These are phyloP conservation scores for Boletus rubroflammeus DNA, from an alignment of 768 basidiomycete genomes.

Conservation along the genomic window DNA sequence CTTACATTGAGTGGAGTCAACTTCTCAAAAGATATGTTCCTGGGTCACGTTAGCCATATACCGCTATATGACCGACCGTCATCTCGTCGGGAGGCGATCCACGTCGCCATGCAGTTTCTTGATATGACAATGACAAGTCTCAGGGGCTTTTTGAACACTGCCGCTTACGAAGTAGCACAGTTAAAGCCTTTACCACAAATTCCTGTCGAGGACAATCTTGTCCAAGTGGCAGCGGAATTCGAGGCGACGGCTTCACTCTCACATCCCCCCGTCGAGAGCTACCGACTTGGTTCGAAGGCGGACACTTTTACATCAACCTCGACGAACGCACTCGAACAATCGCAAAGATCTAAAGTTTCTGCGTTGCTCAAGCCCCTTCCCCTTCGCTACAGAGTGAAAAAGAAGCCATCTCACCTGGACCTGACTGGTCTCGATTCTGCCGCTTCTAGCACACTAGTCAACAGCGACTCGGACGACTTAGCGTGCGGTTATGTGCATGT, in stretches of 20 bases:
- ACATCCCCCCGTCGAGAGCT: slow-evolving; percentile 4
- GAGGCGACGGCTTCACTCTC: not conserved
- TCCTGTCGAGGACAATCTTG: slow-evolving; percentile 10
- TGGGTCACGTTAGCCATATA: slow-evolving; percentile 17
- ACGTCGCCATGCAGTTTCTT: slow-evolving; percentile 23
- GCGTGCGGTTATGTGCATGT: slow-evolving; percentile 22
- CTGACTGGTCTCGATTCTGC: slow-evolving; percentile 2
- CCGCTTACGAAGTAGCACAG: slow-evolving; percentile 28
- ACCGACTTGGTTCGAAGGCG: not conserved
- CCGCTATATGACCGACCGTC: not conserved
- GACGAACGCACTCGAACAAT: not conserved
- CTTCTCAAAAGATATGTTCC: slow-evolving; percentile 23
- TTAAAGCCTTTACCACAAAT: slow-evolving; percentile 25
- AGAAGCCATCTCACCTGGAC: slow-evolving; percentile 3
- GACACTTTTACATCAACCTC: not conserved
- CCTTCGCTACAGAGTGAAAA: slow-evolving; percentile 6
- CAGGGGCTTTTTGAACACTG: slow-evolving; percentile 30
- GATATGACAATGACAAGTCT: slow-evolving; percentile 33
- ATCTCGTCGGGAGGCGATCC: slow-evolving; percentile 11
- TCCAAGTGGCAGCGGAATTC: not conserved
- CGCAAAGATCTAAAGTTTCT: slow-evolving; percentile 12
- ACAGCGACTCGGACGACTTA: slow-evolving; percentile 12
- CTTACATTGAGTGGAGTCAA: slow-evolving; percentile 19
- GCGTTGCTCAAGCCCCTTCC: slow-evolving; percentile 18
- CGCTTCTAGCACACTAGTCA: slow-evolving; percentile 22